Evolutionary conservation across 164 flowering plant species (phyloP).

Genomic region (Pachysandra terminalis): DNA sequence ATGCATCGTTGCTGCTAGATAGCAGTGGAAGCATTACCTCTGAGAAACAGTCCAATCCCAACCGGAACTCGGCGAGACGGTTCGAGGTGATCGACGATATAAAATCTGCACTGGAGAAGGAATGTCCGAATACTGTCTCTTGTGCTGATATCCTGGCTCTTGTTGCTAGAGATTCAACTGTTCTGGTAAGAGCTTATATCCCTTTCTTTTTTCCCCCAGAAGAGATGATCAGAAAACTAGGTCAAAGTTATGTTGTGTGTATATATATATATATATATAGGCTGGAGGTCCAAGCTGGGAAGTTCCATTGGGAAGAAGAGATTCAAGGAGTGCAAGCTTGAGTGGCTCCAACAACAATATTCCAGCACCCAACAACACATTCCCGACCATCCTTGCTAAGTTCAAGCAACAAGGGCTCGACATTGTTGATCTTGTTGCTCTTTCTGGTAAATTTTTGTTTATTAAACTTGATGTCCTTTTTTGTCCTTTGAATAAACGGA

Average conservation of each 20-base stretch:
- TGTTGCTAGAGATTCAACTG: slow-evolving; percentile 23
- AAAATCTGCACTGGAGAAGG: slow-evolving; percentile 14
- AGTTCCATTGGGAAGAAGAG: background rate
- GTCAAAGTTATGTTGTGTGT: background rate
- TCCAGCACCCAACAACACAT: background rate
- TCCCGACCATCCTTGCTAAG: background rate
- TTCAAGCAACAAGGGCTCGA: background rate
- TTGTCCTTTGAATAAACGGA: background rate
- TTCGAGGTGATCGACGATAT: slow-evolving; percentile 16
- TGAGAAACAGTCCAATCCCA: slow-evolving; percentile 19
- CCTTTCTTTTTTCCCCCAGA: too few species aligned
- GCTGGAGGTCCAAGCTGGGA: background rate
- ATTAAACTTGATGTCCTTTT: background rate
- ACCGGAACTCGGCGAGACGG: slow-evolving; percentile 9
- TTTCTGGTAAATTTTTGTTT: background rate
- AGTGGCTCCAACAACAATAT: background rate
- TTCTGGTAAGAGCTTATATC: background rate
- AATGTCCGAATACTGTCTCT: slow-evolving; percentile 22
- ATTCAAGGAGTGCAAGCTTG: background rate
- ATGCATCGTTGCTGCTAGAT: slow-evolving; percentile 22
- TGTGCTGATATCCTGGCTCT: slow-evolving; percentile 31
- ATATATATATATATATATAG: background rate
- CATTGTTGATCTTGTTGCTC: background rate
- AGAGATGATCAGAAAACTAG: background rate
- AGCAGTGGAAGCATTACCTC: background rate